These are phyloP conservation scores for Myotisia sp. DNA, from an alignment of 2,329 filamentous ascomycete genomes.

Conservation along the genomic window DNA sequence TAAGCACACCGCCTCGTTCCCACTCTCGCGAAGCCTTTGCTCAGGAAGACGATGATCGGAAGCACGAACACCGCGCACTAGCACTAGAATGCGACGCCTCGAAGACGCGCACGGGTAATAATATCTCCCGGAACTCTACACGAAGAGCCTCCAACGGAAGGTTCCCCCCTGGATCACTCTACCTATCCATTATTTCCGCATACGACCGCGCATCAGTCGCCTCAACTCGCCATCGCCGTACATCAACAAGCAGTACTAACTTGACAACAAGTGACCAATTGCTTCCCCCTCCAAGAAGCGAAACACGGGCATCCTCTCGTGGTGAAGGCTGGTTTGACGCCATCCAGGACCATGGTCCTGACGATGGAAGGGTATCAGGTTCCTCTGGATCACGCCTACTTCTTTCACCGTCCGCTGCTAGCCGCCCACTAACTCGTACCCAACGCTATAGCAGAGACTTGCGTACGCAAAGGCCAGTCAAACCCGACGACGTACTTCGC, in stretches of 20 bases:
- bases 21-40: neutral
- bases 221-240: slow-evolving; percentile 5
- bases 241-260: slow-evolving; percentile 4
- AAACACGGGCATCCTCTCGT: slow-evolving; percentile 1
- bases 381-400: slow-evolving; percentile 3
- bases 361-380: neutral
- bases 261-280: slow-evolving; percentile 1
- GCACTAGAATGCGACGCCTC: too few relatives aligned
- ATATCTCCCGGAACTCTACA: too few relatives aligned
- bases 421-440: slow-evolving; percentile 6
- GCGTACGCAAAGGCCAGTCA: neutral
- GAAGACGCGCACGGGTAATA: too few relatives aligned
- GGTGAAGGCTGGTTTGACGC: neutral
- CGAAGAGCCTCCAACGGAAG: neutral
- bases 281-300: neutral
- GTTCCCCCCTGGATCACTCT: slow-evolving; percentile 9
- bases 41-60: neutral
- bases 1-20: slow-evolving; percentile 4
- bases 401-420: slow-evolving; percentile 1
- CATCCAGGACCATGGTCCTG: neutral
- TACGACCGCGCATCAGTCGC: slow-evolving; percentile 7
- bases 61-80: too few relatives aligned
- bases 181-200: slow-evolving; percentile 8
- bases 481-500: slow-evolving; percentile 9
- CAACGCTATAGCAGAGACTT: slow-evolving; percentile 5